Evolutionary conservation across 306 rosid genomes (phyloP).

Genomic region (Begonia peltatifolia): DNA sequence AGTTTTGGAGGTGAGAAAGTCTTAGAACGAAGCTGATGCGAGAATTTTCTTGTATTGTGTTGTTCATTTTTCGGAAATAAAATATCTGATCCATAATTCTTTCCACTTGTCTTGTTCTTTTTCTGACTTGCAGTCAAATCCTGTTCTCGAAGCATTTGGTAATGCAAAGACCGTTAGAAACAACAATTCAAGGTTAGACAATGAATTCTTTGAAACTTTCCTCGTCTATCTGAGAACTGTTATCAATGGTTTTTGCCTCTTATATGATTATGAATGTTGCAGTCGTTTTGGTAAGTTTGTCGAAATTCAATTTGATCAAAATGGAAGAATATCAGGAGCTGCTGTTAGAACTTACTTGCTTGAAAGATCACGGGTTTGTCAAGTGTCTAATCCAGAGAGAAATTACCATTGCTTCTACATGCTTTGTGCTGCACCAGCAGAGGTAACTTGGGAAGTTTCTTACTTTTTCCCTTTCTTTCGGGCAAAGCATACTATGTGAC

Average conservation of each 20-base stretch:
- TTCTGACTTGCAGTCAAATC: constrained; percentile 74
- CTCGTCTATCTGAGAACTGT: constrained; percentile 7
- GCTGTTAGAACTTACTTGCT: constrained; percentile 94
- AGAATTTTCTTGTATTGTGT: background rate
- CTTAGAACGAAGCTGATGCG: background rate
- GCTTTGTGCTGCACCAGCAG: constrained; percentile 95
- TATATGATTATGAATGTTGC: constrained; percentile 10
- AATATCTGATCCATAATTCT: background rate
- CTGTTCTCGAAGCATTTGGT: constrained; percentile 99
- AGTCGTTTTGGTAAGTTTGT: constrained; percentile 99
- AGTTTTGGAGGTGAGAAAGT: constrained; percentile 76
- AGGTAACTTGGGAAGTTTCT: constrained; percentile 34
- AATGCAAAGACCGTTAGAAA: constrained; percentile 98
- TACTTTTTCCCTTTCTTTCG: background rate
- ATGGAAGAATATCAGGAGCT: constrained; percentile 97
- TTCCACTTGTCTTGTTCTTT: background rate
- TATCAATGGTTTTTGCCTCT: constrained; percentile 14
- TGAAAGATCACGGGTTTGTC: constrained; percentile 99
- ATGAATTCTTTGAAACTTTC: constrained; percentile 4
- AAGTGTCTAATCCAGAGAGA: constrained; percentile 96
- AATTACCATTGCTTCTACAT: constrained; percentile 99
- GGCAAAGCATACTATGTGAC: no score
- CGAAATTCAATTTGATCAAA: constrained; percentile 91
- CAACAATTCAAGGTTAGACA: constrained; percentile 81
- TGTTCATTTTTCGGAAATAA: background rate